Evolutionary conservation across 2,329 filamentous ascomycete species (phyloP).

Genomic region (Anisogramma anomala): DNA sequence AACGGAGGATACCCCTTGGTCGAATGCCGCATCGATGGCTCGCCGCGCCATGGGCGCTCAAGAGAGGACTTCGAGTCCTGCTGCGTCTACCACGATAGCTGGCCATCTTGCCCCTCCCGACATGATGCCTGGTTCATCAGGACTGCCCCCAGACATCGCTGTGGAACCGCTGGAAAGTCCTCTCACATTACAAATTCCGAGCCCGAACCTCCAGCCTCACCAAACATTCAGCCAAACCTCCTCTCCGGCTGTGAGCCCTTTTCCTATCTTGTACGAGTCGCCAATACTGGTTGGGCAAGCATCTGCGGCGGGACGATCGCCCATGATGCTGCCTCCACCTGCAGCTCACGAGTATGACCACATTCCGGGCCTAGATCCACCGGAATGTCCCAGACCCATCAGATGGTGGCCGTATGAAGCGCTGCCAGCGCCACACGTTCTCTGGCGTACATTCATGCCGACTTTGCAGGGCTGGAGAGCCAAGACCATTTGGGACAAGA

Average conservation of each 20-base stretch:
- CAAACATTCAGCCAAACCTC: slow-evolving; percentile 35
- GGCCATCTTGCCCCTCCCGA: slow-evolving; percentile 24
- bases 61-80: slow-evolving; percentile 15
- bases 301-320: slow-evolving; percentile 24
- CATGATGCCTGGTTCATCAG: slow-evolving; percentile 4
- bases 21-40: no score
- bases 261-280: slow-evolving; percentile 56
- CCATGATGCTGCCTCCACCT: slow-evolving; percentile 44
- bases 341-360: slow-evolving; percentile 6
- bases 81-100: slow-evolving; percentile 19
- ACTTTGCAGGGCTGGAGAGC: slow-evolving; percentile 71
- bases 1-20: background rate
- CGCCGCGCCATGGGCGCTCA: slow-evolving; percentile 21
- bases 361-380: slow-evolving; percentile 30
- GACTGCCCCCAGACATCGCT: slow-evolving; percentile 14
- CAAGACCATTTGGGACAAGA: slow-evolving; percentile 75
- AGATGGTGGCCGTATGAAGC: slow-evolving; percentile 73
- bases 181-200: slow-evolving; percentile 34
- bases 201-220: slow-evolving; percentile 30
- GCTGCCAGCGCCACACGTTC: slow-evolving; percentile 58
- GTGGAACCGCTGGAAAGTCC: slow-evolving; percentile 13
- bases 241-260: slow-evolving; percentile 45
- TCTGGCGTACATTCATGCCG: slow-evolving; percentile 71
- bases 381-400: slow-evolving; percentile 35
- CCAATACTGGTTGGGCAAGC: slow-evolving; percentile 23